A percentile compares a stretch with the other conserved stretches of the same genome.
Evolutionary conservation across 148 eudicot genomes (phyloP).

Genomic region (Spergularia bocconei): DNA sequence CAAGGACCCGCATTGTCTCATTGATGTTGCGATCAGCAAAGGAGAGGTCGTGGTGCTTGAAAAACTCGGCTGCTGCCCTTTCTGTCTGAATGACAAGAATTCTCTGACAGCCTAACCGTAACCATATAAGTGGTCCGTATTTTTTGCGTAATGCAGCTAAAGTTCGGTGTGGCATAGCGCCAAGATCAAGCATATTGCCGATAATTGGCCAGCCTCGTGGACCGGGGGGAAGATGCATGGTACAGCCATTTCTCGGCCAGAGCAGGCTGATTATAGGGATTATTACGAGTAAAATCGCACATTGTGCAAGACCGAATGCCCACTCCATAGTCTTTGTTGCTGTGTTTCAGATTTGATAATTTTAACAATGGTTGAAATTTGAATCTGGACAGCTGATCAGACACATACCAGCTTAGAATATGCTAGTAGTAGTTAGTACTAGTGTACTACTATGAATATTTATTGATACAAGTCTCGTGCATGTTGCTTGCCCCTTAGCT

Average conservation of each 20-base stretch:
- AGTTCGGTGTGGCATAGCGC: constrained; percentile 23
- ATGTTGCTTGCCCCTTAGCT: neutral
- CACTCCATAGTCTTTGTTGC: constrained; percentile 7
- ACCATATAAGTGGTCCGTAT: constrained; percentile 24
- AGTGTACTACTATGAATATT: neutral
- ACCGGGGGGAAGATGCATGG: constrained; percentile 23
- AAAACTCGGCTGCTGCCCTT: constrained; percentile 17
- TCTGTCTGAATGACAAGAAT: constrained; percentile 25
- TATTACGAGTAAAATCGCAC: constrained; percentile 1
- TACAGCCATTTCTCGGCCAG: neutral
- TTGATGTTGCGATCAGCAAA: constrained; percentile 29
- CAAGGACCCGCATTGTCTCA: constrained; percentile 23
- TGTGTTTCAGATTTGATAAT: neutral
- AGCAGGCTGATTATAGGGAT: neutral
- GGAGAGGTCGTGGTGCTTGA: constrained; percentile 20
- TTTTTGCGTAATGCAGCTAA: constrained; percentile 16
- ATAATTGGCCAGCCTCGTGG: constrained; percentile 22
- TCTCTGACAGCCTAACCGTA: constrained; percentile 22
- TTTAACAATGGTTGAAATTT: neutral
- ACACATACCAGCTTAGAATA: neutral
- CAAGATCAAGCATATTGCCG: constrained; percentile 25
- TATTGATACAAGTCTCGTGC: neutral
- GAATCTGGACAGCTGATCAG: neutral
- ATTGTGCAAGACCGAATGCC: constrained; percentile 6
- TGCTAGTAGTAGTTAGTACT: neutral